Percentiles rank a stretch among this genome's conserved stretches.
These are phyloP conservation scores for Russula virescens DNA, from an alignment of 768 basidiomycete species.

Conservation along the genomic window DNA sequence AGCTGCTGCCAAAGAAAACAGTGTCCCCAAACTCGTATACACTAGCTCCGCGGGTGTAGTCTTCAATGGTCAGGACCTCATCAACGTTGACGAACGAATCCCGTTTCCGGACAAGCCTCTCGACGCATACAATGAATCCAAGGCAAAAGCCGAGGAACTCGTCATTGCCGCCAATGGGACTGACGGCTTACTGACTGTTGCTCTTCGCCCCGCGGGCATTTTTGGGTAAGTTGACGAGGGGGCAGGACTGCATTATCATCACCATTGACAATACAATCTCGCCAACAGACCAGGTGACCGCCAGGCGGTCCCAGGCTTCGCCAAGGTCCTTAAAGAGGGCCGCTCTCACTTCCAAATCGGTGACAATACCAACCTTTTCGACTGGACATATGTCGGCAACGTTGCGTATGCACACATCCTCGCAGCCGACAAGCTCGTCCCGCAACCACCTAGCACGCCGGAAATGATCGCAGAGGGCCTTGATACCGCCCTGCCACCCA, in stretches of 20 bases:
- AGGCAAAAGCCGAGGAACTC: conserved; percentile 79
- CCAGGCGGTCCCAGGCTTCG: conserved; percentile 76
- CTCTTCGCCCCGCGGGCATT: conserved; percentile 88
- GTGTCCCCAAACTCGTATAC: conserved; percentile 85
- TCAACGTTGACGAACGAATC: conserved; percentile 84
- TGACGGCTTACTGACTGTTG: conserved; percentile 79
- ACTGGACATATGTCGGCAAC: conserved; percentile 96
- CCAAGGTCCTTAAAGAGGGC: conserved; percentile 67
- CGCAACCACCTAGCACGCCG: conserved; percentile 41
- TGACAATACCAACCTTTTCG: conserved; percentile 87
- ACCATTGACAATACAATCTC: background rate
- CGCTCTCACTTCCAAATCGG: conserved; percentile 94
- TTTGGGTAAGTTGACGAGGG: conserved; percentile 63
- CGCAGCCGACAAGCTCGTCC: conserved; percentile 80
- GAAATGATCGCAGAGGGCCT: conserved; percentile 33
- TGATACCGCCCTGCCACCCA: conserved; percentile 50
- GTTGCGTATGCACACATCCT: conserved; percentile 91
- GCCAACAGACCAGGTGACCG: conserved; percentile 77
- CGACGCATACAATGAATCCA: conserved; percentile 93
- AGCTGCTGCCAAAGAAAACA: conserved; percentile 64
- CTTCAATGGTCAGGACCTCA: conserved; percentile 75
- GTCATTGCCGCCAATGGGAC: conserved; percentile 85
- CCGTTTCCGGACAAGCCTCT: conserved; percentile 65
- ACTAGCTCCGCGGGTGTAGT: conserved; percentile 91
- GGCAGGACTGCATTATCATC: no score